These are phyloP conservation scores for Zygotorulaspora chibaensis DNA, from an alignment of 805 yeast genomes.

Conservation along the genomic window DNA sequence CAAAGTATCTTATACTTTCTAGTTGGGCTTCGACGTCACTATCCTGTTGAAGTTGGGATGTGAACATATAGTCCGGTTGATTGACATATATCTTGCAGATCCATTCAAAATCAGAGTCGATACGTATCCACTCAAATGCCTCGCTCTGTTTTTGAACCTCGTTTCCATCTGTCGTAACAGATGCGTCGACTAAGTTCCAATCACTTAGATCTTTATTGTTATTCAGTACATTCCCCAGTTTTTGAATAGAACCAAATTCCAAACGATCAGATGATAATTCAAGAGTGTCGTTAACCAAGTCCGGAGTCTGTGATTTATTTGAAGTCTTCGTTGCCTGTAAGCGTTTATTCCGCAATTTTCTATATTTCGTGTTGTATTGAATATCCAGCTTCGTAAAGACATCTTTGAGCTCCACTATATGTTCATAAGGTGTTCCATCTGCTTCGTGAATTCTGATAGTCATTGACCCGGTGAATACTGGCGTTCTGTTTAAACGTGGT, in stretches of 20 bases:
- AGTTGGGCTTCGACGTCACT: conserved; percentile 94
- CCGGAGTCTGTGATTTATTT: conserved; percentile 37
- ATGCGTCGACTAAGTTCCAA: conserved; percentile 75
- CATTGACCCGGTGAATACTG: conserved; percentile 85
- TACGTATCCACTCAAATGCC: conserved; percentile 95
- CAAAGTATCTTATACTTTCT: conserved; percentile 74
- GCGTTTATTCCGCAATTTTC: conserved; percentile 65
- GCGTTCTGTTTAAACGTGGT: conserved; percentile 20
- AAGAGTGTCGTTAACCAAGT: conserved; percentile 21
- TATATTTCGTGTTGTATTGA: conserved; percentile 91
- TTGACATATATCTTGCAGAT: conserved; percentile 73
- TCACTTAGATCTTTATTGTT: conserved; percentile 53
- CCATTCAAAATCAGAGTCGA: conserved; percentile 99
- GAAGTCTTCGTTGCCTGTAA: conserved; percentile 35
- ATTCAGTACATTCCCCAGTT: conserved; percentile 71
- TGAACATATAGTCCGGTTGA: conserved; percentile 93
- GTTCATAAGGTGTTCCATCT: conserved; percentile 98
- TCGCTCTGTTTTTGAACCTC: conserved; percentile 47
- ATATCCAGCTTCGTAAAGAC: conserved; percentile 82
- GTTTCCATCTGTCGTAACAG: conserved; percentile 41
- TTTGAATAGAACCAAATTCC: conserved; percentile 26
- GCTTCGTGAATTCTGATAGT: conserved; percentile 96
- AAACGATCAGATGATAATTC: conserved; percentile 26
- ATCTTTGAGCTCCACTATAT: conserved; percentile 87
- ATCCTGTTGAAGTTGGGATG: conserved; percentile 90